A percentile compares a stretch with the other conserved stretches of the same genome.
Conservation (phyloP, 768 basidiomycete species). For the Hypholoma fasciculare region DNA sequence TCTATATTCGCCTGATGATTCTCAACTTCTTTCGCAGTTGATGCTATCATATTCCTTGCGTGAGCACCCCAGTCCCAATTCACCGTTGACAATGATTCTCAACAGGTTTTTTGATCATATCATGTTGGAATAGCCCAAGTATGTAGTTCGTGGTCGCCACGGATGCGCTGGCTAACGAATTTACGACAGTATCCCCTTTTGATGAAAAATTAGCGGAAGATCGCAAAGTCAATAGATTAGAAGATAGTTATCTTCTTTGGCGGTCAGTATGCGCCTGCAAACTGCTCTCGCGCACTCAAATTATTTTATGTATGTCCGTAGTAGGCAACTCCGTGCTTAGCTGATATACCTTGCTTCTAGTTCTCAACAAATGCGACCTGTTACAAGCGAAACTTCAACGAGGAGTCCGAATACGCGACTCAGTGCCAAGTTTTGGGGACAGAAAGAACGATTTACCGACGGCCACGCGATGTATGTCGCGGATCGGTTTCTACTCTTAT, state of each 20-base stretch:
- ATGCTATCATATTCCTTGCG: slow-evolving; percentile 85
- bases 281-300: slow-evolving; percentile 58
- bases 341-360: slow-evolving; percentile 21
- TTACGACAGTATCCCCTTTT: slow-evolving; percentile 65
- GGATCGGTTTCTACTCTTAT: background rate
- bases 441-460: slow-evolving; percentile 69
- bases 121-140: slow-evolving; percentile 37
- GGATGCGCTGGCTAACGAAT: slow-evolving; percentile 1
- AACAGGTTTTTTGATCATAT: slow-evolving; percentile 2
- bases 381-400: slow-evolving; percentile 70
- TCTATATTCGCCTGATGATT: slow-evolving; percentile 3
- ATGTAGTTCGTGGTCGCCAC: slow-evolving; percentile 14
- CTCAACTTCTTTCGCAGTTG: slow-evolving; percentile 37
- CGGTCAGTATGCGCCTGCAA: slow-evolving; percentile 70
- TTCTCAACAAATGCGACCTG: slow-evolving; percentile 74
- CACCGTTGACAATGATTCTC: slow-evolving; percentile 3
- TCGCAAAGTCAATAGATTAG: slow-evolving; percentile 65
- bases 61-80: slow-evolving; percentile 27
- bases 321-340: background rate
- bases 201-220: slow-evolving; percentile 79
- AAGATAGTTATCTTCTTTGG: slow-evolving; percentile 80
- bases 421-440: slow-evolving; percentile 73
- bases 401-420: slow-evolving; percentile 65
- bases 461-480: slow-evolving; percentile 67
- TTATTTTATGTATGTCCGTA: slow-evolving; percentile 43